A percentile compares a stretch with the other conserved stretches of the same genome.
Conservation (phyloP, 306 rosid species). For the Datisca glomerata region DNA sequence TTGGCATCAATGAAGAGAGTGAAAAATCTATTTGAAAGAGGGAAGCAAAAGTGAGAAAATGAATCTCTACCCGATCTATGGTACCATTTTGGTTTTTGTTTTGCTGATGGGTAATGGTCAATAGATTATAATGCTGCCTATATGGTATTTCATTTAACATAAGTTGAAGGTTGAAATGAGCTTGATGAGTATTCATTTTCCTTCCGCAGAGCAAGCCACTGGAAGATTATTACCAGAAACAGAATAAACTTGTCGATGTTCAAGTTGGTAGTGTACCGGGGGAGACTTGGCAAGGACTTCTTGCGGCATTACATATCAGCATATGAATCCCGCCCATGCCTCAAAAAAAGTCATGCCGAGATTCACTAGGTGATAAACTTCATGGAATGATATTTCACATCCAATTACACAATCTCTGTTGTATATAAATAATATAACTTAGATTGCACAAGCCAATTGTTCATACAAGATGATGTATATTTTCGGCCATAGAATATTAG, state of each 20-base stretch:
- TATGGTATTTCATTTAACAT: neutral
- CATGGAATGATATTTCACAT: neutral
- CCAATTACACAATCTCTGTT: neutral
- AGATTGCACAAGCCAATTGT: neutral
- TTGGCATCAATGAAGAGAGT: too few relatives aligned
- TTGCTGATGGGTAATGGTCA: too few relatives aligned
- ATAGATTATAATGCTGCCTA: too few relatives aligned
- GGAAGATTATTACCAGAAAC: conserved; percentile 12
- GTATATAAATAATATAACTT: neutral
- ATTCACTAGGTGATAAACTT: neutral
- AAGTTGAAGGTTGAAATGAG: neutral
- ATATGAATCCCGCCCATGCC: neutral
- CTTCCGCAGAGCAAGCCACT: conserved; percentile 4
- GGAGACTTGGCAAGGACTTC: conserved; percentile 13
- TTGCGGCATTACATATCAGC: conserved; percentile 6
- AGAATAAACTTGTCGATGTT: conserved; percentile 9
- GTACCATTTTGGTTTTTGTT: too few relatives aligned
- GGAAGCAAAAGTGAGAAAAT: too few relatives aligned
- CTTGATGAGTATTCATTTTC: neutral
- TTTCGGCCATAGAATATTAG: neutral
- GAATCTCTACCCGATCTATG: too few relatives aligned
- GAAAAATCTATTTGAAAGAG: too few relatives aligned
- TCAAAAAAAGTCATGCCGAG: neutral
- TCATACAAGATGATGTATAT: neutral
- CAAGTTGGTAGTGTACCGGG: conserved; percentile 6